Conservation (phyloP, 1,139 yeast species). For the Suhomyces bokatorum region DNA sequence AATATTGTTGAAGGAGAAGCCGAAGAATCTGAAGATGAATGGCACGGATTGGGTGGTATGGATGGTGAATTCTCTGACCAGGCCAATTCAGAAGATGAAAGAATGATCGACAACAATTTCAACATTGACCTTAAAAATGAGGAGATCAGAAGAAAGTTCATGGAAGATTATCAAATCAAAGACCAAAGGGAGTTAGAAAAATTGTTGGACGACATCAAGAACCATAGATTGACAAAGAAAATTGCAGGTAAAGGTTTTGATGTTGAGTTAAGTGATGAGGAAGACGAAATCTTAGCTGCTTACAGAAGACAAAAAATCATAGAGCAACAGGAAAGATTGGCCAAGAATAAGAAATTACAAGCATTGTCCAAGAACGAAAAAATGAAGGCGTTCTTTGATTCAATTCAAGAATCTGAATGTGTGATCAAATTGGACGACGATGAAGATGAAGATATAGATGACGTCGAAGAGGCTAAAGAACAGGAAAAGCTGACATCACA, state of each 20-base stretch:
- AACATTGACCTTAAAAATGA: slow-evolving; percentile 59
- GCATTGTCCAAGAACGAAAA: slow-evolving; percentile 52
- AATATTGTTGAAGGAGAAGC: slow-evolving; percentile 82
- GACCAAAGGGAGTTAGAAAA: slow-evolving; percentile 74
- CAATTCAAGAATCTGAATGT: slow-evolving; percentile 54
- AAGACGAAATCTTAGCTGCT: slow-evolving; percentile 57
- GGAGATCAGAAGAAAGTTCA: slow-evolving; percentile 59
- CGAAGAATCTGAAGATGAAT: slow-evolving; percentile 94
- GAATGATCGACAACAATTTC: slow-evolving; percentile 74
- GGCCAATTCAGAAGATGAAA: slow-evolving; percentile 77
- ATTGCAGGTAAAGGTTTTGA: slow-evolving; percentile 57
- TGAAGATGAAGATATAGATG: slow-evolving; percentile 29
- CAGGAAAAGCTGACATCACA: slow-evolving; percentile 15
- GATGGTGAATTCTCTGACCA: slow-evolving; percentile 70
- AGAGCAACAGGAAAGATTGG: slow-evolving; percentile 55
- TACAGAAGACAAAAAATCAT: slow-evolving; percentile 53
- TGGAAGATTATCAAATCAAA: slow-evolving; percentile 65
- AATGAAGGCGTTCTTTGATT: slow-evolving; percentile 71
- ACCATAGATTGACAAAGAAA: slow-evolving; percentile 75
- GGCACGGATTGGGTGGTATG: slow-evolving; percentile 85
- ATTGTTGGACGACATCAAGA: slow-evolving; percentile 77
- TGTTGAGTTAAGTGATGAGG: slow-evolving; percentile 67
- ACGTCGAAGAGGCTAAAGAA: slow-evolving; percentile 24
- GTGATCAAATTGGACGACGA: slow-evolving; percentile 30
- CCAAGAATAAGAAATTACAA: slow-evolving; percentile 54